Evolutionary conservation across 306 rosid genomes (phyloP).

Genomic region (Cicer judaicum): DNA sequence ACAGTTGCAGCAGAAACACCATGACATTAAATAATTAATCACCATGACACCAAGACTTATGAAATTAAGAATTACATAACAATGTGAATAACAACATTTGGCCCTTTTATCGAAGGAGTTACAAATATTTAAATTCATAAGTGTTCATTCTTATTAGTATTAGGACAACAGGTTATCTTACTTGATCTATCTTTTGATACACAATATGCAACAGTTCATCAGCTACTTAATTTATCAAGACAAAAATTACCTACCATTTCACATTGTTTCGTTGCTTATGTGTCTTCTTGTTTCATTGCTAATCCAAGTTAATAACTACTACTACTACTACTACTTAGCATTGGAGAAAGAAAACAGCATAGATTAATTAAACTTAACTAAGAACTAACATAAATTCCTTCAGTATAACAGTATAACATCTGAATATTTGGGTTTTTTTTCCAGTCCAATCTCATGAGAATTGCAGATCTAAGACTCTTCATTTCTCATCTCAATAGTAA

Average conservation of each 20-base stretch:
- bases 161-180: not conserved
- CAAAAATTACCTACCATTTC: conserved; percentile 28
- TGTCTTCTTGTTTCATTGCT: not conserved
- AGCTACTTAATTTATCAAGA: conserved; percentile 8
- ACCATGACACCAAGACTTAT: no score
- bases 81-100: no score
- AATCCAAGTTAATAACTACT: conserved; percentile 15
- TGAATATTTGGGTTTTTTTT: no score
- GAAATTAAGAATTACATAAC: no score
- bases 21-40: no score
- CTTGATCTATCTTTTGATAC: not conserved
- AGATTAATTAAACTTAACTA: no score
- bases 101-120: conserved; percentile 14
- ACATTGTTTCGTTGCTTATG: conserved; percentile 11
- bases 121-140: conserved; percentile 7
- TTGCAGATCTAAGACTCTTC: conserved; percentile 63
- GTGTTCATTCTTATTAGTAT: not conserved
- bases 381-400: no score
- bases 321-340: no score
- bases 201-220: conserved; percentile 5
- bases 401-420: no score
- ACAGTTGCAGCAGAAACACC: no score
- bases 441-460: conserved; percentile 55
- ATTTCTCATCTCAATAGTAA: conserved; percentile 51
- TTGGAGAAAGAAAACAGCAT: no score